Evolutionary conservation across 2,329 filamentous ascomycete species (phyloP), one percentile per base, ranked within the genome.

Genomic region (Cladophialophora yegresii): DNA sequence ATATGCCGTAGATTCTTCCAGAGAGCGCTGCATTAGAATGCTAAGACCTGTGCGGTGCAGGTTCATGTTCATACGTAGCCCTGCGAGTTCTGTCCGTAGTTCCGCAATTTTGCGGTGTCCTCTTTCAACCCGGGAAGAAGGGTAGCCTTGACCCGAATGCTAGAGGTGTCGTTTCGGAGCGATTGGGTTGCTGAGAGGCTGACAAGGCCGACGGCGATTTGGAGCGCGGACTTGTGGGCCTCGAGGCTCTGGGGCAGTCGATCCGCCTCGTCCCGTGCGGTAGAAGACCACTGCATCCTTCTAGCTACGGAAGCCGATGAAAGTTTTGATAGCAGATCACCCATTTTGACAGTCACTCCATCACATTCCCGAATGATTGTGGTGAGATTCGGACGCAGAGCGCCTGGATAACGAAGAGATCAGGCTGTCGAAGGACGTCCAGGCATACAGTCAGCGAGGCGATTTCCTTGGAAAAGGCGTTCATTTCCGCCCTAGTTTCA

Each of bases 341-440:
- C 7, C 23, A 53, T 53, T 13, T 53, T 53, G 8, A 22, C 50
- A n/a, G 8, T 23, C 26, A 53, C 50, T 53, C 50, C 23, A 16
- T 53, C 20, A 53, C 50, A 53, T 30, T 53, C 50, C 22, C 50
- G 50, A 26, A 53, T 53, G 28, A 53, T 32, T 16, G 50, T 53
- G 50, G 26, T 13, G 13, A 53, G 50, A 26, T 53, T 53, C 20
- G 50, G 50, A 7, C 50, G 50, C 10, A 53, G 50, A 30, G 28
- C 22, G 50, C 30, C 50, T 16, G 50, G 50, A 53, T 53, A 53
- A 22, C 23, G 13, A 53, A 13, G 10, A 30, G 22, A 12, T 53
- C 50, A 53, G 50, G 50, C 13, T 30, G 50, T 26, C 26, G 50
- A 30, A 53, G 50, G 26, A 23, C 50, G 13, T 53, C 50, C 7